A percentile compares a stretch with the other conserved stretches of the same genome.
Conservation (phyloP, 257 asterid species). For the Solanum raphanifolium region DNA sequence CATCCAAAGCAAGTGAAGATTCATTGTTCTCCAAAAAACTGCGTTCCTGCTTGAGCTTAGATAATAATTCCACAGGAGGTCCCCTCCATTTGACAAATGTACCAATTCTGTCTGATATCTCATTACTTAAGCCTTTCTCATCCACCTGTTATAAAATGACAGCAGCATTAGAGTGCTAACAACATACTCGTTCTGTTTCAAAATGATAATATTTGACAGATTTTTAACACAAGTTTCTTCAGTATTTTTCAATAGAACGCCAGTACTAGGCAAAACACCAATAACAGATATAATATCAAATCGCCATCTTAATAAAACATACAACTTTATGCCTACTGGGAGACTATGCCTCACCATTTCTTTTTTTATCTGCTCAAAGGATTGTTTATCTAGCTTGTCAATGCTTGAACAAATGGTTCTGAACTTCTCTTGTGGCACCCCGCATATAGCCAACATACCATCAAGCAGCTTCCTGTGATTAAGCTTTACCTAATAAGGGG, state of each 20-base stretch:
- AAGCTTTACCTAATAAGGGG: conserved; percentile 58
- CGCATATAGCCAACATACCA: conserved; percentile 90
- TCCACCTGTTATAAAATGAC: conserved; percentile 39
- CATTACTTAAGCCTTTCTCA: conserved; percentile 84
- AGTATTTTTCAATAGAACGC: neutral
- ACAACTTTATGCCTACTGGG: neutral
- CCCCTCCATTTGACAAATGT: conserved; percentile 75
- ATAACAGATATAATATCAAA: neutral
- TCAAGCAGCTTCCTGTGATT: conserved; percentile 86
- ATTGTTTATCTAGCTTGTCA: conserved; percentile 89
- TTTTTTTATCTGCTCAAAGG: conserved; percentile 79
- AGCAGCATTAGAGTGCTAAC: neutral
- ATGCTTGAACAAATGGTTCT: conserved; percentile 92
- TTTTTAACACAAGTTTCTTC: neutral
- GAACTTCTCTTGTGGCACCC: conserved; percentile 81
- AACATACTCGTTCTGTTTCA: neutral
- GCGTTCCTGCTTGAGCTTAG: conserved; percentile 51
- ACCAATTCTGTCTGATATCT: conserved; percentile 69
- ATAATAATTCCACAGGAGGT: conserved; percentile 65
- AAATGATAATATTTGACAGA: neutral
- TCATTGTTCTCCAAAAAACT: conserved; percentile 62
- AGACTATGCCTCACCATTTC: conserved; percentile 65
- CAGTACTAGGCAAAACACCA: neutral
- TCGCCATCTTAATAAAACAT: neutral
- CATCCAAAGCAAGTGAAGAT: conserved; percentile 60